Conservation (phyloP, 176 grass and related monocot genomes). For the Otatea glauca region DNA sequence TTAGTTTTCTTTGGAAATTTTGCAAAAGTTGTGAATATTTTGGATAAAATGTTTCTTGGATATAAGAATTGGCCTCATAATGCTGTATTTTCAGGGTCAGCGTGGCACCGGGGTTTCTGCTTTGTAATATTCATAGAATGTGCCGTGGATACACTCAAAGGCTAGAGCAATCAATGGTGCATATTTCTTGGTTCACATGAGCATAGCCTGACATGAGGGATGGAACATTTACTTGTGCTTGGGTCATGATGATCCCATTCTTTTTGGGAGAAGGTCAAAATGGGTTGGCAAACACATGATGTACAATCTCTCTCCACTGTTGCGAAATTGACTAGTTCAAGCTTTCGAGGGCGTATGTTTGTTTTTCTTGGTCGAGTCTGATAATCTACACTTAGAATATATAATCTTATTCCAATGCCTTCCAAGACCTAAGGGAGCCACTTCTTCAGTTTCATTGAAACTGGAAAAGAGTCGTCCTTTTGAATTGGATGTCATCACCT, state of each 20-base stretch:
- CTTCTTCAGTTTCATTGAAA: slow-evolving; percentile 29
- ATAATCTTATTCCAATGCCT: background rate
- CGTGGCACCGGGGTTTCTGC: background rate
- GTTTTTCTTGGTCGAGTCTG: background rate
- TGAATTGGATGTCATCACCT: background rate
- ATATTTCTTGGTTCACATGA: slow-evolving; percentile 21
- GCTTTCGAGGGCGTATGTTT: background rate
- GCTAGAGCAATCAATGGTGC: background rate
- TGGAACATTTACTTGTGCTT: slow-evolving; percentile 4
- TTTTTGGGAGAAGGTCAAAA: slow-evolving; percentile 11
- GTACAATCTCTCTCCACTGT: background rate
- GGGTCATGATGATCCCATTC: background rate
- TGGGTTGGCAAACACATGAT: background rate
- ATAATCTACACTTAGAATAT: background rate
- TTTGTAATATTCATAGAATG: slow-evolving; percentile 18
- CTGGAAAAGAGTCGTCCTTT: slow-evolving; percentile 5
- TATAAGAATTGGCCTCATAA: slow-evolving; percentile 11
- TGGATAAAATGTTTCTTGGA: slow-evolving; percentile 6
- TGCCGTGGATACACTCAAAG: background rate
- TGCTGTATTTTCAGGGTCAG: background rate
- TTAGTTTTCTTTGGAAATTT: slow-evolving; percentile 1
- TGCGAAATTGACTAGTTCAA: background rate
- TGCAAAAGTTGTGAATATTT: slow-evolving; percentile 19
- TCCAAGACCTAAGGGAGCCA: background rate
- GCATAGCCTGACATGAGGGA: background rate